phyloP scores from a whole-genome alignment of 768 basidiomycete species.

The Leccinellum luteum region DNA sequence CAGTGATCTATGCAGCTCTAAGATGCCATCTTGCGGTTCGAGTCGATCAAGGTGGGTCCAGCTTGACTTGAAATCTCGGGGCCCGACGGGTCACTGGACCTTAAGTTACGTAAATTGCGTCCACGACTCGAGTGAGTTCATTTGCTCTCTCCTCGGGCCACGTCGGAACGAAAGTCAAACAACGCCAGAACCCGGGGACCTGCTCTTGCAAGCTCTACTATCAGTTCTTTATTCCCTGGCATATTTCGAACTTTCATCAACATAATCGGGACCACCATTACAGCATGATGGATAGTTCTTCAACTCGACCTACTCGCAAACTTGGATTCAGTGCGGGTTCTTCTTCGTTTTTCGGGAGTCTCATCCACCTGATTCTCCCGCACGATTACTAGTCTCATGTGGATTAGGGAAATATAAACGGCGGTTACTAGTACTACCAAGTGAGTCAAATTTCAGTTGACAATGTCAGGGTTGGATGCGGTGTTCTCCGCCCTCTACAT shows the following conservation, averaged over 20 bases:
- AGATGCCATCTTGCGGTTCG: neutral
- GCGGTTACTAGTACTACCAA: neutral
- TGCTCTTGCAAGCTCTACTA: neutral
- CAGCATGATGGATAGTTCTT: too few relatives aligned
- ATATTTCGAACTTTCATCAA: too few relatives aligned
- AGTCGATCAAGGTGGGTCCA: neutral
- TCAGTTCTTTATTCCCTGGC: neutral
- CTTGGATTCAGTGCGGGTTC: too few relatives aligned
- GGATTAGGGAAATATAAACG: too few relatives aligned
- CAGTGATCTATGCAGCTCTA: neutral
- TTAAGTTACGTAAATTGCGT: neutral
- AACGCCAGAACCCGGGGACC: too few relatives aligned
- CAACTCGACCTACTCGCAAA: too few relatives aligned
- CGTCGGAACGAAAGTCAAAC: neutral
- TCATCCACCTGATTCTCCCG: neutral
- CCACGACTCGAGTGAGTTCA: constrained; percentile 10
- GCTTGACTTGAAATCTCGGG: neutral
- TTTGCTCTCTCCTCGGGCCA: constrained; percentile 2
- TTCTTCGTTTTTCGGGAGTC: neutral
- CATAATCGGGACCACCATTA: too few relatives aligned
- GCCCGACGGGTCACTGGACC: too few relatives aligned
- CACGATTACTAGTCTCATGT: neutral
- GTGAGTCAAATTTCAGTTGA: neutral
- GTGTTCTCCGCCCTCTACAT: neutral
- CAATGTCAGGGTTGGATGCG: neutral